Evolutionary conservation across 2,329 filamentous ascomycete genomes (phyloP), one percentile per base, ranked within the genome.

Genomic region (Aspergillus novofumigatus): DNA sequence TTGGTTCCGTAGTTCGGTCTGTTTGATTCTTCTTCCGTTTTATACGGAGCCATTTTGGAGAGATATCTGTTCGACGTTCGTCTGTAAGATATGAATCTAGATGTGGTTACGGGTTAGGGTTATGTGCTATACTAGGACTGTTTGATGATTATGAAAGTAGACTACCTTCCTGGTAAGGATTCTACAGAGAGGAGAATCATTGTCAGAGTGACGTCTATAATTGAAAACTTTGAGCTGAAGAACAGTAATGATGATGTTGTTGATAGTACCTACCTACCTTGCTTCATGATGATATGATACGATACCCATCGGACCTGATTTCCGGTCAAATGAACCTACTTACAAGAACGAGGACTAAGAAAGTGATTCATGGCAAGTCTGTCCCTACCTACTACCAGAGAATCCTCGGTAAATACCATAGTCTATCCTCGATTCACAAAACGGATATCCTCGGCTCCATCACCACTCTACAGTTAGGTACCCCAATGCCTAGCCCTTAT

Each of bases 1-100:
- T 79, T 81, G 81, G 86, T 89, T 95, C 17, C n/a, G n/a, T 17
- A 17, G 32, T 5, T 17, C 17, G 32, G 14, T 38, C 14, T 7
- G 14, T 6, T 38, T 17, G 32, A 38, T 38, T 17, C 32, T 17
- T 38, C 32, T 38, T 38, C 32, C 3, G 32, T 38, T 7, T 7
- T 38, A 14, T 17, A 38, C 14, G 32, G 32, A 5, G 14, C 32
- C 32, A 38, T 38, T 17, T 7, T 17, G 14, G 14, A 17, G 6
- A 1, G 32, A 23, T 17, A 17, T 38, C 14, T 17, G 14, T 3
- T 38, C 5, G 5, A 17, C 14, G 32, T 35, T 6, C 5, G 6
- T 38, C 17, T 38, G 32, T 14, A 38, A 35, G 32, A 17, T 38
- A 38, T 32, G 14, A 17, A 38, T 17, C 32, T 17, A 17, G 32